Evolutionary conservation across 139 green algal genomes (phyloP).

Genomic region (Zygnema cylindricum): DNA sequence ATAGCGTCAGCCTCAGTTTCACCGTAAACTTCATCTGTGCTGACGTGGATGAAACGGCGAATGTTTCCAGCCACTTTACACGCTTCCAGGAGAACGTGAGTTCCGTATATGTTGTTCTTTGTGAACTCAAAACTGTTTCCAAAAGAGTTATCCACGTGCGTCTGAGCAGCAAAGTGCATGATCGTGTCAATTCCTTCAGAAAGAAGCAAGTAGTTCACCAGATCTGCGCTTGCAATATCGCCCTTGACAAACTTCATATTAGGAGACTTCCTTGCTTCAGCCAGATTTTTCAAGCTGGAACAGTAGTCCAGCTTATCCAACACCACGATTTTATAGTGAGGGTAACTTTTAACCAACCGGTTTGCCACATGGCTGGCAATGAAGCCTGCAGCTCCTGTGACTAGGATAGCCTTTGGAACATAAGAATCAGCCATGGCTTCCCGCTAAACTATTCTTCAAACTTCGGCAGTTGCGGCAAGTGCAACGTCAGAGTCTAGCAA

Average conservation of each 20-base stretch:
- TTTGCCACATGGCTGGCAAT: constrained; percentile 62
- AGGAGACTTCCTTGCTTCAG: constrained; percentile 58
- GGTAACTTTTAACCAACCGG: constrained; percentile 69
- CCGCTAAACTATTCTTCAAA: too few relatives aligned
- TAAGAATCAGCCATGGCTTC: constrained; percentile 54
- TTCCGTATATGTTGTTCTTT: constrained; percentile 96
- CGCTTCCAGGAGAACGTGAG: constrained; percentile 93
- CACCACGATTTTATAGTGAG: constrained; percentile 91
- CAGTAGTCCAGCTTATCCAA: constrained; percentile 98
- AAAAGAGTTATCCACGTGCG: constrained; percentile 98
- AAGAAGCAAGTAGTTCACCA: constrained; percentile 85
- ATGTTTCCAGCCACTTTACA: constrained; percentile 78
- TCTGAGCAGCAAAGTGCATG: constrained; percentile 98
- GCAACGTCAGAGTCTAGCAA: too few relatives aligned
- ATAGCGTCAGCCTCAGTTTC: constrained; percentile 58
- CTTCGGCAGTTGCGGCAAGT: too few relatives aligned
- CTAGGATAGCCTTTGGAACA: constrained; percentile 45
- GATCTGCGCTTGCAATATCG: constrained; percentile 89
- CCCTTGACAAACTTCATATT: constrained; percentile 98
- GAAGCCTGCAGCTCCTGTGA: constrained; percentile 59
- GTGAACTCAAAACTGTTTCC: constrained; percentile 82
- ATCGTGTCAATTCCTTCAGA: constrained; percentile 93
- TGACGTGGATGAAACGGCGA: constrained; percentile 91
- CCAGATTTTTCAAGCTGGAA: constrained; percentile 84
- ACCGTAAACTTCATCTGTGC: constrained; percentile 72